phyloP scores from a whole-genome alignment of 2,329 filamentous ascomycete species.

The Tolypocladium nubicola region DNA sequence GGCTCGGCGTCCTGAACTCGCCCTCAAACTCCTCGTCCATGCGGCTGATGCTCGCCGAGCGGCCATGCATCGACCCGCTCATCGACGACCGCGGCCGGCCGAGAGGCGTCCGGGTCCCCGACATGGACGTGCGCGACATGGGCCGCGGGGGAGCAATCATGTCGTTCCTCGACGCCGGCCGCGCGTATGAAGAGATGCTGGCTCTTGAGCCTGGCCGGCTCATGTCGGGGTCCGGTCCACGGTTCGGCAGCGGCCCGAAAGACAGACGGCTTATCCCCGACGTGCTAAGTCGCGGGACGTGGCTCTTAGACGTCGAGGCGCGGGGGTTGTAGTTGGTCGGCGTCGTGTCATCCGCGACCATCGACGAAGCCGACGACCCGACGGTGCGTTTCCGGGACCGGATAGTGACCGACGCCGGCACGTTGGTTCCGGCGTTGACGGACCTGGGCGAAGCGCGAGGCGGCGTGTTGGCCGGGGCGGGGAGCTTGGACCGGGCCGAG shows the following conservation, averaged over 20 bases:
- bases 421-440: slow-evolving; percentile 1
- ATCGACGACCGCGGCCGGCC: slow-evolving; percentile 63
- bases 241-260: slow-evolving; percentile 50
- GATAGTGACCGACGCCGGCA: slow-evolving; percentile 48
- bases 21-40: slow-evolving; percentile 34
- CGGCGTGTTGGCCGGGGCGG: slow-evolving; percentile 67
- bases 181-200: slow-evolving; percentile 45
- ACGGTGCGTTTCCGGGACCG: slow-evolving; percentile 60
- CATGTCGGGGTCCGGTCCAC: slow-evolving; percentile 34
- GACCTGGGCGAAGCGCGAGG: slow-evolving; percentile 68
- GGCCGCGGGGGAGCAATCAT: slow-evolving; percentile 47
- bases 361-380: slow-evolving; percentile 42
- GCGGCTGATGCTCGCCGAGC: slow-evolving; percentile 46
- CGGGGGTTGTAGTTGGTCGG: slow-evolving; percentile 27
- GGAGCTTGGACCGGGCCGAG: slow-evolving; percentile 81
- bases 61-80: slow-evolving; percentile 49
- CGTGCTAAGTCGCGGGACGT: slow-evolving; percentile 48
- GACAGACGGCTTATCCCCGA: slow-evolving; percentile 54
- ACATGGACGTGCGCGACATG: slow-evolving; percentile 53
- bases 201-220: slow-evolving; percentile 64
- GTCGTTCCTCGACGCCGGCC: slow-evolving; percentile 43
- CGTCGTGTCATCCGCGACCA: slow-evolving; percentile 40
- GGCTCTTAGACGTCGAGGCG: slow-evolving; percentile 30
- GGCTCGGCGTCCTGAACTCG: slow-evolving; percentile 40
- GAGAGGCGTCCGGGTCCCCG: slow-evolving; percentile 52